Evolutionary conservation across 768 basidiomycete species (phyloP).

Genomic region (Leucosporidium scottii): DNA sequence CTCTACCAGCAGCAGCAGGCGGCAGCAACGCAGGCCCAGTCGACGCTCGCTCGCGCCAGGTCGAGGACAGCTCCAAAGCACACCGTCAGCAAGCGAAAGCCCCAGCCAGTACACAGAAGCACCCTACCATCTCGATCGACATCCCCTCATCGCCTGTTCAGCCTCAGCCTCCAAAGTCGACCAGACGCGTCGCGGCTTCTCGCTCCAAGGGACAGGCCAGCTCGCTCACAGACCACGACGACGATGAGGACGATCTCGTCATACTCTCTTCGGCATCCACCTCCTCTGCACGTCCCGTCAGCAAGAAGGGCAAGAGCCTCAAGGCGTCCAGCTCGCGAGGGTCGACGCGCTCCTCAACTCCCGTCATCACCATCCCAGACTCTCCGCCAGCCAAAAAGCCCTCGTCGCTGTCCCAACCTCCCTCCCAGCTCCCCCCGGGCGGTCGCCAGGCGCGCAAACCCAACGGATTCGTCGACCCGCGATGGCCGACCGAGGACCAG

Average conservation of each 20-base stretch:
- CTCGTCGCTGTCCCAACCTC: not conserved
- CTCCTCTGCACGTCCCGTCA: not conserved
- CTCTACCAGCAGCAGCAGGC: not conserved
- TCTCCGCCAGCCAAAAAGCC: not conserved
- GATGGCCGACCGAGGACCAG: constrained; percentile 28
- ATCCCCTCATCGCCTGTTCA: not conserved
- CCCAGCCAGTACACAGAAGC: not conserved
- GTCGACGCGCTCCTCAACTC: not conserved
- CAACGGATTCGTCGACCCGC: constrained; percentile 2
- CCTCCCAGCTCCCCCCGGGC: constrained; percentile 3
- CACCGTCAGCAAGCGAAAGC: not conserved
- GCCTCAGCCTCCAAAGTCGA: not conserved
- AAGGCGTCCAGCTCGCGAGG: not conserved
- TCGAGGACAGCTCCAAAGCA: not conserved
- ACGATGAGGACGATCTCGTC: not conserved
- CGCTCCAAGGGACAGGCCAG: not conserved
- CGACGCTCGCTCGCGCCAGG: not conserved
- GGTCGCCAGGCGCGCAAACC: not conserved
- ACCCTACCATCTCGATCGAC: not conserved
- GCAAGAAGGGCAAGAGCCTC: not conserved
- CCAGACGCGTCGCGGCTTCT: not conserved
- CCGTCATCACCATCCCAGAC: constrained; percentile 1
- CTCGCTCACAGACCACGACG: not conserved
- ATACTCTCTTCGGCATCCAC: not conserved
- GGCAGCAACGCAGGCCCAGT: not conserved